Conservation (phyloP, 2,329 filamentous ascomycete species). For the Penicillium thymicola region DNA sequence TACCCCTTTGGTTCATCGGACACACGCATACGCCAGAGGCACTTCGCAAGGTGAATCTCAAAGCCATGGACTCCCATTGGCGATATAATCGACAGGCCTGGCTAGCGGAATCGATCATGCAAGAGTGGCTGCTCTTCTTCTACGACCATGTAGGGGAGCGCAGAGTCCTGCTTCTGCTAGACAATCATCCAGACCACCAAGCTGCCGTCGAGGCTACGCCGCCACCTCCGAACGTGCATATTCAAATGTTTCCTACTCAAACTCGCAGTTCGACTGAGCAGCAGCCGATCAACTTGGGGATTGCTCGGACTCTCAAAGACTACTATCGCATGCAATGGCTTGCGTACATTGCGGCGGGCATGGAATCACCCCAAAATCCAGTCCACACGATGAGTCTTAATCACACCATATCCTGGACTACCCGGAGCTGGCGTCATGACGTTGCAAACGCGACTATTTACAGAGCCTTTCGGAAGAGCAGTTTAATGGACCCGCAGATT, state of each 20-base stretch:
- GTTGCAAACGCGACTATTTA: slow-evolving; percentile 3
- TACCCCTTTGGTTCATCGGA: slow-evolving; percentile 23
- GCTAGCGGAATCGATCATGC: slow-evolving; percentile 18
- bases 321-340: slow-evolving; percentile 12
- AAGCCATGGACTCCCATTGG: slow-evolving; percentile 24
- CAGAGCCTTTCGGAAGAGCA: slow-evolving; percentile 8
- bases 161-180: slow-evolving; percentile 18
- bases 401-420: slow-evolving; percentile 7
- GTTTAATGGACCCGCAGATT: slow-evolving; percentile 2
- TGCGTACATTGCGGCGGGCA: neutral
- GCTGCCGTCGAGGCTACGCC: slow-evolving; percentile 6
- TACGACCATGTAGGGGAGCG: slow-evolving; percentile 6
- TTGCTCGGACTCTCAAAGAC: slow-evolving; percentile 9
- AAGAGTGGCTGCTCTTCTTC: slow-evolving; percentile 16
- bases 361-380: neutral
- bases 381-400: slow-evolving; percentile 6
- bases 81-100: slow-evolving; percentile 25
- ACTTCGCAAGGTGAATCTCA: slow-evolving; percentile 22
- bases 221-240: slow-evolving; percentile 14
- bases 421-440: slow-evolving; percentile 9
- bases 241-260: slow-evolving; percentile 13
- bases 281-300: slow-evolving; percentile 14
- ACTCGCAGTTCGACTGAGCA: neutral
- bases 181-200: slow-evolving; percentile 15
- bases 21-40: slow-evolving; percentile 19